Base-by-base conservation (phyloP, 2,329 filamentous ascomycete genomes). In the Pseudogymnoascus sp. region DNA sequence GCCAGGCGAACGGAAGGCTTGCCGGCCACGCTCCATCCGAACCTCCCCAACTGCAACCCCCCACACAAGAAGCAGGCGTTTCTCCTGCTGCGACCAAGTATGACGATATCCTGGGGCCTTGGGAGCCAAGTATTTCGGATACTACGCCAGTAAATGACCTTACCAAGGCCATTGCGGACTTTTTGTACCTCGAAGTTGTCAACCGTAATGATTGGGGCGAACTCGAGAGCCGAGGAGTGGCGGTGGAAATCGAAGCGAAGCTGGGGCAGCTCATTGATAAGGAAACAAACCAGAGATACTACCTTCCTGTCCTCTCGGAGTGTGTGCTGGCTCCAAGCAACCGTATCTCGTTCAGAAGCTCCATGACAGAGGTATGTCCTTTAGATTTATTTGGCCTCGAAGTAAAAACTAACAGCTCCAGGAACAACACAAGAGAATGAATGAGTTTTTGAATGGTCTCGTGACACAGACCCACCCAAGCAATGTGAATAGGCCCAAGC, bases 181-280 rank as follows among this genome's bases (percentile, higher is more conserved):
- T 92, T 68, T 77, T 97, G 9, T 95, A 86, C 70, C 72, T 83
- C 57, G 80, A 88, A 61, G 86, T 94, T 16, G 80, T 94, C 6
- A 77, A 81, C 59, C 85, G 86, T 63, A 78, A 82, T n/a, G 84
- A 89, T 65, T 79, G 86, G 37, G 81, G 81, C 33, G 85, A 88
- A 66, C 82, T 88, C 18, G 74, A 78, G 14, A 81, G 82, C 59
- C 80, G 83, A 14, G 85, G 85, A 6, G 87, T 92, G 12, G 83
- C 90, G 63, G 86, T 97, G 60, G 94, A 99, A 74, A 89, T 99
- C 60, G 94, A 99, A 76, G 94, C 92, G 8, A 97, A 97, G 74
- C 79, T 97, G 57, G 94, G 94, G 16, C 87, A 86, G 25, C 80
- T 97, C 12, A 83, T 93, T 62, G 86, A 90, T 72, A 86, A 85